Conservation (phyloP, 257 asterid species). For the Ophiorrhiza pumila region DNA sequence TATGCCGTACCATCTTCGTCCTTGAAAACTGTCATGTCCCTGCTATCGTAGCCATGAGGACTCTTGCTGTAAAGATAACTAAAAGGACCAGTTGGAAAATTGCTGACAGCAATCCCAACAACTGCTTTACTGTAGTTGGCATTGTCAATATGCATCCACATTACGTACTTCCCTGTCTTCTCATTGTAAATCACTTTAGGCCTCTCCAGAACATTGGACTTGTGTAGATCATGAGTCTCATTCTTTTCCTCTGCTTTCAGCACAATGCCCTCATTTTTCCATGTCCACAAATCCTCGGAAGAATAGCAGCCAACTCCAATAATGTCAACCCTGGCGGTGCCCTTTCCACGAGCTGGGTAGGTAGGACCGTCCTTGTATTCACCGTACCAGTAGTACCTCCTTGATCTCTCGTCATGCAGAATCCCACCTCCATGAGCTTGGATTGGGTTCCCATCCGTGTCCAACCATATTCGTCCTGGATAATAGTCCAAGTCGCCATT, state of each 20-base stretch:
- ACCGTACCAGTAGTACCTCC: slow-evolving; percentile 66
- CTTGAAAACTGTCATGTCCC: slow-evolving; percentile 68
- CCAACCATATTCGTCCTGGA: slow-evolving; percentile 65
- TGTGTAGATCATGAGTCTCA: slow-evolving; percentile 51
- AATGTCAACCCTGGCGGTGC: slow-evolving; percentile 62
- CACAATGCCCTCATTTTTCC: slow-evolving; percentile 68
- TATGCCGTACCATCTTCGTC: slow-evolving; percentile 59
- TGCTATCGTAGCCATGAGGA: slow-evolving; percentile 70
- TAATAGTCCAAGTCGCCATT: slow-evolving; percentile 20
- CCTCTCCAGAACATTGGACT: slow-evolving; percentile 56
- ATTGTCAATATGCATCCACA: slow-evolving; percentile 83
- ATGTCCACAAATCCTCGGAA: slow-evolving; percentile 55
- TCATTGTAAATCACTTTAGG: slow-evolving; percentile 72
- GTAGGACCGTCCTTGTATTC: slow-evolving; percentile 63
- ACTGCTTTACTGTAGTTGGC: slow-evolving; percentile 56
- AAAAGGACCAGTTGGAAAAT: slow-evolving; percentile 58
- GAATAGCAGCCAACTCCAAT: slow-evolving; percentile 73
- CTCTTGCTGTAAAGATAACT: slow-evolving; percentile 41
- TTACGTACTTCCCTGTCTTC: slow-evolving; percentile 39
- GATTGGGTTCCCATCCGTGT: slow-evolving; percentile 61
- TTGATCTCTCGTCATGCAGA: slow-evolving; percentile 34
- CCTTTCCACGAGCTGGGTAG: slow-evolving; percentile 29
- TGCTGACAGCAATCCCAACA: slow-evolving; percentile 52
- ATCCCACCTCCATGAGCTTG: slow-evolving; percentile 82
- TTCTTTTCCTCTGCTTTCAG: slow-evolving; percentile 40